Evolutionary conservation across 257 asterid genomes (phyloP).

Genomic region (Salvia miltiorrhiza): DNA sequence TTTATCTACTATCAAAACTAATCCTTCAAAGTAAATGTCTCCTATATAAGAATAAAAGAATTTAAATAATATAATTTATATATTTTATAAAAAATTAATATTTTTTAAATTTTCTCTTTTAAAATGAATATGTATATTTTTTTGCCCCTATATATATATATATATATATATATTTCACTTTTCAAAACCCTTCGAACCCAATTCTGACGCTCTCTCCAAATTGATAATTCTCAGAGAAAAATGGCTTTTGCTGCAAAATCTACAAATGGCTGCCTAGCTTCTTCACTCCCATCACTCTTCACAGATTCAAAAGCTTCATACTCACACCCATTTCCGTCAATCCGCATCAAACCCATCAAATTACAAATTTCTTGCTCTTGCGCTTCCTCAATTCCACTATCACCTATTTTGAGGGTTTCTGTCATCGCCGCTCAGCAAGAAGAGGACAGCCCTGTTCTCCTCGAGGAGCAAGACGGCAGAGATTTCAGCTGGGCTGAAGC

Average conservation of each 20-base stretch:
- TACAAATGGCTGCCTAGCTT: slow-evolving; percentile 47
- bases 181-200: neutral
- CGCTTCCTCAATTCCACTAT: slow-evolving; percentile 30
- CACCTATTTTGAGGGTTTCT: slow-evolving; percentile 38
- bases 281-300: slow-evolving; percentile 51
- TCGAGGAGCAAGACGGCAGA: too few species aligned
- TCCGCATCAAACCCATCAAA: slow-evolving; percentile 45
- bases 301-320: slow-evolving; percentile 41
- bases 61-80: too few species aligned
- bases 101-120: too few species aligned
- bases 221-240: neutral
- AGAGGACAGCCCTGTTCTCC: slow-evolving; percentile 44
- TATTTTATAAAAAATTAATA: too few species aligned
- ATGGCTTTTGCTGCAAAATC: slow-evolving; percentile 56
- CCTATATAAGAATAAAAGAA: too few species aligned
- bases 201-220: neutral
- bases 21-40: too few species aligned
- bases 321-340: slow-evolving; percentile 30
- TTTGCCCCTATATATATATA: too few species aligned
- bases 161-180: too few species aligned
- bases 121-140: too few species aligned
- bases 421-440: slow-evolving; percentile 51
- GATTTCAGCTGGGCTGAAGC: too few species aligned
- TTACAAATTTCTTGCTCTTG: slow-evolving; percentile 39
- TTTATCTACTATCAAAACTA: too few species aligned